These are phyloP conservation scores for Parascedosporium putredinis DNA, from an alignment of 2,329 filamentous ascomycete genomes.

Conservation along the genomic window DNA sequence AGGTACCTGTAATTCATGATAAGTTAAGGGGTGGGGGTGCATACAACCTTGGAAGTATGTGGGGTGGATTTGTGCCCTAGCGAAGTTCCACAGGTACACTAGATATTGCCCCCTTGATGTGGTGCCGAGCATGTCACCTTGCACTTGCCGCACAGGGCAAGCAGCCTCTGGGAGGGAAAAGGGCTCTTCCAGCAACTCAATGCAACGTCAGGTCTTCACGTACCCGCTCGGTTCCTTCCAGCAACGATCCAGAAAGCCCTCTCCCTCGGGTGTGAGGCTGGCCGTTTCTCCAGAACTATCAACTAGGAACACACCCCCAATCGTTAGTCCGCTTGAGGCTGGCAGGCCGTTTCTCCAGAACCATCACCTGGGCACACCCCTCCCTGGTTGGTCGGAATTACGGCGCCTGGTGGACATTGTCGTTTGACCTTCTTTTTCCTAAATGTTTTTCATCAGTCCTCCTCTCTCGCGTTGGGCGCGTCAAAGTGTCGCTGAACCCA, in stretches of 20 bases:
- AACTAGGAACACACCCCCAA: background rate
- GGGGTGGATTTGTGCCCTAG: background rate
- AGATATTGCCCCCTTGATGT: background rate
- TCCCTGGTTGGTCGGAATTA: no score
- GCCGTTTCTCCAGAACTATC: background rate
- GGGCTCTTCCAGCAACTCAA: background rate
- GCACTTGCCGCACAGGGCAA: slow-evolving; percentile 1
- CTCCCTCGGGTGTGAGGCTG: background rate
- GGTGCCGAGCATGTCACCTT: background rate
- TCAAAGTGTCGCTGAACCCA: no score
- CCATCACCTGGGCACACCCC: no score
- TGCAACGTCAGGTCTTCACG: background rate
- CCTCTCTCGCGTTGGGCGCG: no score
- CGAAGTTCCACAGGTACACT: background rate
- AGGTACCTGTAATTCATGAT: background rate
- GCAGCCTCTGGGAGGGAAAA: background rate
- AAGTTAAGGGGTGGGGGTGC: background rate
- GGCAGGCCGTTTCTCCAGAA: no score
- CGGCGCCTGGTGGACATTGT: no score
- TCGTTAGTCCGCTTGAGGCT: no score
- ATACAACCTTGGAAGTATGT: no score
- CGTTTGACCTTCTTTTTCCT: no score
- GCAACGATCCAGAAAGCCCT: background rate
- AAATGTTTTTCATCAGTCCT: no score
- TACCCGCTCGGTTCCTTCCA: background rate